Base-by-base conservation (phyloP, 148 eudicot species). In the Rhododendron mucronatum region DNA sequence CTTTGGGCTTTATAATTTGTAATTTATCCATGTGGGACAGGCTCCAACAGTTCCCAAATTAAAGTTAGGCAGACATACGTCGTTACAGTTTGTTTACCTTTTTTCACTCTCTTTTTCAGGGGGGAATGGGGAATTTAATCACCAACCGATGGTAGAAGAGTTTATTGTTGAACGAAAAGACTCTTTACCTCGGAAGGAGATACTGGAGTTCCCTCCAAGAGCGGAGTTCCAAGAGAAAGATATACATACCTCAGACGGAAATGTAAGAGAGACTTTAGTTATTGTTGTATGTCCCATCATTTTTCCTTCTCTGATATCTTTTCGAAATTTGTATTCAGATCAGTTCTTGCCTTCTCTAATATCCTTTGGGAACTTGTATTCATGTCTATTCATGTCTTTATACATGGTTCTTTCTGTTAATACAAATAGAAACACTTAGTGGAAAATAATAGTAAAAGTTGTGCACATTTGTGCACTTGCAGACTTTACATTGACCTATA, bases 131-230 rank as follows among this genome's bases (percentile, higher is more conserved):
- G 65, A 69, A 86, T 51, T 8, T 81, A 53, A 81, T 73, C 74
- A 85, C 44, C 35, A 81, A 71, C 23, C 37, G 9, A 15, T 57
- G n/a, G 61, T 23, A n/a, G 59, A 81, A 86, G 53, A 86, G 51
- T 69, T 71, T 81, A 59, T 80, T 9, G 84, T 30, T 71, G 87
- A 86, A 71, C 39, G 10, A 15, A 51, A 75, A 41, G 82, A 82
- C 75, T 73, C 80, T 16, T 81, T 73, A 53, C 83, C 48, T 41
- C 75, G 85, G 88, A 55, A 74, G 50, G 82, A 82, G 61, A 86
- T 86, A 75, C 51, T 82, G 12, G 67, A 86, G 81, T 55, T 23
- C 59, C 74, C 82, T 74, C 59, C 81, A 7, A 28, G 78, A 51
- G 45, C 37, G 44, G 88, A 74, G 65, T 82, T 63, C 61, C 74